Evolutionary conservation across 2,329 filamentous ascomycete species (phyloP), one percentile per base, ranked within the genome.

Genomic region (Leptographium wingfieldii): DNA sequence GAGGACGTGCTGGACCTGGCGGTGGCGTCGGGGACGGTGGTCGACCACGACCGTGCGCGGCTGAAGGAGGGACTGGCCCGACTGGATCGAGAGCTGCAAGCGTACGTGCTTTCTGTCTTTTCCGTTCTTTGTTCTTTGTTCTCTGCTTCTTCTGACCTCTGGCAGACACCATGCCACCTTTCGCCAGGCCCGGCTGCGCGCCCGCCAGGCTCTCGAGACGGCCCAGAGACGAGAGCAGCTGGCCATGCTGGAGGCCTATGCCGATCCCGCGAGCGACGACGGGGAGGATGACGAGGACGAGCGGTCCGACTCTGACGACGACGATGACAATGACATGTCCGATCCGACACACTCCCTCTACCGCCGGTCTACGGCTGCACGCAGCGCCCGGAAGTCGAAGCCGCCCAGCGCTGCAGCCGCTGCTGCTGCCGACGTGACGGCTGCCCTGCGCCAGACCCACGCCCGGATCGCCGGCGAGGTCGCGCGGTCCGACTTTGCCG

Each of bases 401-500:
- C 22, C 22, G 84, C 88, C 69, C 86, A 46, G 43, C 19, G 7
- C 16, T 1, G 79, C 90, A 64, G 80, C 85, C 51, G 78, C 90
- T 16, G 83, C 85, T 63, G 88, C 88, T 38, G 84, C 80, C 65
- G 90, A 95, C 75, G 88, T 97, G 59, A 97, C 92, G 3, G 78
- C 84, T 56, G 88, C 91, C 1, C 80, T 99, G 58, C 82, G 90
- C 62, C 81, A 91, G 62, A 95, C 92, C 6, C 92, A 97, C 73
- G 84, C 88, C 63, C 80, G 95, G 68, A 92, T 97, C 76, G 84
- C 89, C 64, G 80, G 84, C 5, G 92, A 96, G 76, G 82, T 99
- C 9, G 84, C 86, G 55, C 86, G 90, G 62, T 95, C 90, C 65
- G 86, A 89, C 67, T 97, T 95, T 69, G 92, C 92, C 22, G 87